A percentile compares a stretch with the other conserved stretches of the same genome.
These are phyloP conservation scores for Peronospora belbahrii DNA, from an alignment of 352 stramenopile genomes.

Conservation along the genomic window DNA sequence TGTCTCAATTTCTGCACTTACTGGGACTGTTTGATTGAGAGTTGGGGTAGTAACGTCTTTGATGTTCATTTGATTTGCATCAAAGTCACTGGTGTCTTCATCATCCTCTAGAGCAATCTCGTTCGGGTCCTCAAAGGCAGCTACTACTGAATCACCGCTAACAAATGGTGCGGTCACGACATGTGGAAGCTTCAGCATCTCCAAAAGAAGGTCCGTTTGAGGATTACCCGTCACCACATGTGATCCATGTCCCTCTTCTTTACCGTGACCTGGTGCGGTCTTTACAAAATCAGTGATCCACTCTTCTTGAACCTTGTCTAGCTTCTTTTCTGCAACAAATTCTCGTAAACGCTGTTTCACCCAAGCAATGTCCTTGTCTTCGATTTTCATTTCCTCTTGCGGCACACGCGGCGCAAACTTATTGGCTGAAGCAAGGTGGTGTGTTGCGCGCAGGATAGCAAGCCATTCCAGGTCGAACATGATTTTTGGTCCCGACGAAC, in stretches of 20 bases:
- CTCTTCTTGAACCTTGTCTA: conserved; percentile 43
- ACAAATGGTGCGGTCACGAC: conserved; percentile 89
- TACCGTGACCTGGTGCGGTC: conserved; percentile 55
- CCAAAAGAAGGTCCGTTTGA: conserved; percentile 91
- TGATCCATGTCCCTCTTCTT: conserved; percentile 27
- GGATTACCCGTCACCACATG: conserved; percentile 78
- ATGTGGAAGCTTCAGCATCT: conserved; percentile 90
- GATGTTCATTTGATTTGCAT: conserved; percentile 12
- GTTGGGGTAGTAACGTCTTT: conserved; percentile 2
- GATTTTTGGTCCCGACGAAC: conserved; percentile 42
- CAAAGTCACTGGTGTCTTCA: conserved; percentile 19
- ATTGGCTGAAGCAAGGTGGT: conserved; percentile 75
- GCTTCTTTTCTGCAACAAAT: conserved; percentile 44
- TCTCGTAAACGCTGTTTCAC: conserved; percentile 44
- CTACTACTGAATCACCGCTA: conserved; percentile 1
- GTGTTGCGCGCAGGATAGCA: conserved; percentile 88
- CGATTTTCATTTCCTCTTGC: conserved; percentile 66
- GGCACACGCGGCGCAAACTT: conserved; percentile 61
- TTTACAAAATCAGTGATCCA: conserved; percentile 78
- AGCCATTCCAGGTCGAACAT: conserved; percentile 94
- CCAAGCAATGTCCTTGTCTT: conserved; percentile 70
- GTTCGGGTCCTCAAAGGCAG: conserved; percentile 39
- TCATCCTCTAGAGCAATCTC: conserved; percentile 52
- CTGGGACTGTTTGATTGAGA: conserved; percentile 1
- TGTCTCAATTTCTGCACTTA: conserved; percentile 2